Conservation (phyloP, 371 early-diverging fungal genomes). For the Mortierella sp. region DNA sequence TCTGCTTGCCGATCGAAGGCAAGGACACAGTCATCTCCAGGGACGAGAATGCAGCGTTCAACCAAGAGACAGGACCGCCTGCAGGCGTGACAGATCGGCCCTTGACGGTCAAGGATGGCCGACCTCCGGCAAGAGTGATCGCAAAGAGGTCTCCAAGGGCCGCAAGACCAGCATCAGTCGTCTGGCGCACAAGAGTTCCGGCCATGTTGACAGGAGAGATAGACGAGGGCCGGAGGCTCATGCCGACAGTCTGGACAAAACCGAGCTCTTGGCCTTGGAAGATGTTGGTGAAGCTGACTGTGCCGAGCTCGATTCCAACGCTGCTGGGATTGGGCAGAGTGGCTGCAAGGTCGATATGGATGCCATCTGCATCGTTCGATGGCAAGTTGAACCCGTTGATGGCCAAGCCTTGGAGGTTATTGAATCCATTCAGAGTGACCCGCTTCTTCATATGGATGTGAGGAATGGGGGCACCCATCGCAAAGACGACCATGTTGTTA, state of each 20-base stretch:
- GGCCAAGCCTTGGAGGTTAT: conserved; percentile 23
- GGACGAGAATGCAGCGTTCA: background rate
- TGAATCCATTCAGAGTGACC: conserved; percentile 59
- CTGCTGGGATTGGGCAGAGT: conserved; percentile 63
- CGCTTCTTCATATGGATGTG: conserved; percentile 61
- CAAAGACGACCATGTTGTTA: conserved; percentile 56
- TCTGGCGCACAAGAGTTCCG: conserved; percentile 60
- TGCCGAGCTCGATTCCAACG: conserved; percentile 61
- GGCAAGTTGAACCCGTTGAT: conserved; percentile 51
- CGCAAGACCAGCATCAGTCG: conserved; percentile 52
- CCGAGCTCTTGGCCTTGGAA: conserved; percentile 55
- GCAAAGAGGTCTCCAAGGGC: conserved; percentile 51
- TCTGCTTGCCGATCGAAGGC: background rate
- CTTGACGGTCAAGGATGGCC: background rate
- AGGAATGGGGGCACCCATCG: conserved; percentile 62
- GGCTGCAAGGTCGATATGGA: conserved; percentile 58
- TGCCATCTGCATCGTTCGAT: conserved; percentile 63
- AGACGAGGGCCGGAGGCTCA: conserved; percentile 16
- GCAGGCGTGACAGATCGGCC: background rate
- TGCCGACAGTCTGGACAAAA: conserved; percentile 8
- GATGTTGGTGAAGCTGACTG: conserved; percentile 57
- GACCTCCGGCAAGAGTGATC: background rate
- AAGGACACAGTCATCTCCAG: conserved; percentile 1
- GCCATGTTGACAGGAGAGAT: conserved; percentile 47
- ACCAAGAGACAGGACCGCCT: conserved; percentile 2